Conservation (phyloP, 2,329 filamentous ascomycete genomes). For the Claviceps sp. region DNA sequence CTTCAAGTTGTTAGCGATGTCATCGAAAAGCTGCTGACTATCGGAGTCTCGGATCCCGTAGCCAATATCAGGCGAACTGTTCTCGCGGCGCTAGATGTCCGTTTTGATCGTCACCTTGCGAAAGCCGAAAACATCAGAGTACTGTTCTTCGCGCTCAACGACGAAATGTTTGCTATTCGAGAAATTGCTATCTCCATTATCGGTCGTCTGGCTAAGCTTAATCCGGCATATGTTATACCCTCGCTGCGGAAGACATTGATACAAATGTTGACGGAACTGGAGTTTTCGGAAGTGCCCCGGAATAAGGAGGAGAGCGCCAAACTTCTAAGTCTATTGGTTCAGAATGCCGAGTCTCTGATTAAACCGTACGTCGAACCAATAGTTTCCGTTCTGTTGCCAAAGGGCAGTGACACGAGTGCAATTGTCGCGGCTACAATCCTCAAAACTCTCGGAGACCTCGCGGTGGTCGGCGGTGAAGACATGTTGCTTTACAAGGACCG, state of each 20-base stretch:
- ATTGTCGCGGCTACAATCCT: constrained; percentile 91
- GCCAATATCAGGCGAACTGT: constrained; percentile 81
- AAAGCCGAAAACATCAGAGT: constrained; percentile 96
- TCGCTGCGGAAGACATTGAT: constrained; percentile 89
- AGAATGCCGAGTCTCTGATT: constrained; percentile 84
- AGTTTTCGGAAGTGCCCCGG: constrained; percentile 84
- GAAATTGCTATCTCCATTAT: constrained; percentile 96
- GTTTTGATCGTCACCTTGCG: constrained; percentile 92
- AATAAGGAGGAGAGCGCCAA: constrained; percentile 96
- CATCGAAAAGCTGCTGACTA: constrained; percentile 89
- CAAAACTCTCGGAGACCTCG: constrained; percentile 85
- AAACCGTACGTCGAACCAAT: constrained; percentile 96
- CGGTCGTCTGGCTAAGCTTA: constrained; percentile 77
- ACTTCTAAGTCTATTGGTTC: constrained; percentile 80
- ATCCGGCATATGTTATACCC: constrained; percentile 95
- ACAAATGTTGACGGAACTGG: constrained; percentile 88
- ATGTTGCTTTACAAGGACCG: constrained; percentile 86
- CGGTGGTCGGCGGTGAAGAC: constrained; percentile 83
- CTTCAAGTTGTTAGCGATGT: constrained; percentile 96
- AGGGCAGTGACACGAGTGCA: constrained; percentile 71
- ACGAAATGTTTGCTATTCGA: constrained; percentile 82
- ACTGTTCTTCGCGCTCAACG: constrained; percentile 87
- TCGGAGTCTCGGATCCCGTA: constrained; percentile 85
- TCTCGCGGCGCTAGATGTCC: constrained; percentile 74
- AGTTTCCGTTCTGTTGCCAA: constrained; percentile 85